Evolutionary conservation across 345 rosid species (phyloP).

Genomic region (Eucalyptus pauciflora): DNA sequence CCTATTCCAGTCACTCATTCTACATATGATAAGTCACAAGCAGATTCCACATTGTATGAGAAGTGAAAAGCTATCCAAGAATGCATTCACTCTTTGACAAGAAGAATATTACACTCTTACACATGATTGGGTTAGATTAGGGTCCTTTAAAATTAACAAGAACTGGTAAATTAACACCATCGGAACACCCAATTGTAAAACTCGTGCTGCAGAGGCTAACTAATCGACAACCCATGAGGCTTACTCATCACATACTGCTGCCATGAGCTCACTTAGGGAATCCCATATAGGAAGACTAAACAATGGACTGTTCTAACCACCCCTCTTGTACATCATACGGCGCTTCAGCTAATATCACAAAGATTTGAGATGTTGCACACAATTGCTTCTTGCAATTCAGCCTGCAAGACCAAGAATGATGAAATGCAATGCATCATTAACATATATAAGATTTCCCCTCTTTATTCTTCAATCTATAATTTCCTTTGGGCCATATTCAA

Average conservation of each 20-base stretch:
- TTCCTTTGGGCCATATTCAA: neutral
- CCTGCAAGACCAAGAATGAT: neutral
- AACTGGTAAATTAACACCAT: neutral
- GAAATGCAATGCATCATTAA: neutral
- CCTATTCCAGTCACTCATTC: neutral
- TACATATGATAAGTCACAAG: neutral
- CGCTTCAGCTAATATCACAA: slow-evolving; percentile 18
- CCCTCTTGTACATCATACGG: slow-evolving; percentile 4
- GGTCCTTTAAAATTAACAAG: neutral
- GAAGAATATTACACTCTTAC: neutral
- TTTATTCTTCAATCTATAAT: neutral
- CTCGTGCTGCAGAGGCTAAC: neutral
- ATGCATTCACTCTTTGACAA: neutral
- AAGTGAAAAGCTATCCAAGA: neutral
- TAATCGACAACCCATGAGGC: neutral
- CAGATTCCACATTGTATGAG: neutral
- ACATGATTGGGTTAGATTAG: neutral
- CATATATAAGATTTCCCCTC: neutral
- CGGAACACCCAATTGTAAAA: neutral
- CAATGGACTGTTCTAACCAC: neutral
- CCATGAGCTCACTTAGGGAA: slow-evolving; percentile 13
- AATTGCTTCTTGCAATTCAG: neutral
- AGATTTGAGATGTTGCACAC: slow-evolving; percentile 5
- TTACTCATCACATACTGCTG: slow-evolving; percentile 5
- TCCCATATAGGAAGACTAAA: slow-evolving; percentile 17